Evolutionary conservation across 345 rosid genomes (phyloP).

Genomic region (Iberis pinnata): DNA sequence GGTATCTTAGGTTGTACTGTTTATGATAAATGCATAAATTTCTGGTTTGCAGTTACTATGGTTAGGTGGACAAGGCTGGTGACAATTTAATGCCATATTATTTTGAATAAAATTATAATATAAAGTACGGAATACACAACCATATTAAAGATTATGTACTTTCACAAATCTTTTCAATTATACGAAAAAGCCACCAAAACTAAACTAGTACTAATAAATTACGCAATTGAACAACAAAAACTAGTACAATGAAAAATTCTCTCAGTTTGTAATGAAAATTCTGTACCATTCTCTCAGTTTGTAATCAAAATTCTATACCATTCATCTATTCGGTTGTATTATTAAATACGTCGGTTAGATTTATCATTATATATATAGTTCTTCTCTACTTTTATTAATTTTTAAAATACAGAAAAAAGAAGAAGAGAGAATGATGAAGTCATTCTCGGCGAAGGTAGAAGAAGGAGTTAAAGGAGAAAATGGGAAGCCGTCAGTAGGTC

Average conservation of each 20-base stretch:
- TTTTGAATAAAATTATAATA: neutral
- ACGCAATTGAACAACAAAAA: no score
- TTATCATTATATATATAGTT: no score
- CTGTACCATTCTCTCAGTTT: no score
- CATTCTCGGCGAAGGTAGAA: conserved; percentile 65
- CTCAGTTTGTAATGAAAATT: no score
- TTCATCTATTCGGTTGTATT: no score
- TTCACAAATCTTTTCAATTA: neutral
- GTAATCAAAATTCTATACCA: no score
- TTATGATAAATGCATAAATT: conserved; percentile 12
- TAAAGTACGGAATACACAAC: conserved; percentile 17
- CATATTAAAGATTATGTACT: neutral
- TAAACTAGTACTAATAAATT: no score
- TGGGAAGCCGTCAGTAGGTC: conserved; percentile 79
- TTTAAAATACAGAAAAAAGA: neutral
- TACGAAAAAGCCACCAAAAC: no score
- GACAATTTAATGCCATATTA: conserved; percentile 19
- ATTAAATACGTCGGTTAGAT: conserved; percentile 6
- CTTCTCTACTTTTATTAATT: neutral
- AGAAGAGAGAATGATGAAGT: conserved; percentile 42
- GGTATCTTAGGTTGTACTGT: conserved; percentile 10
- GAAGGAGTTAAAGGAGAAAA: conserved; percentile 67
- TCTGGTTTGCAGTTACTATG: neutral
- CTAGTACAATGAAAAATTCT: no score
- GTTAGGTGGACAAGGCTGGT: conserved; percentile 21